phyloP scores from a whole-genome alignment of 116 monocot species.

The Cymodocea nodosa region DNA sequence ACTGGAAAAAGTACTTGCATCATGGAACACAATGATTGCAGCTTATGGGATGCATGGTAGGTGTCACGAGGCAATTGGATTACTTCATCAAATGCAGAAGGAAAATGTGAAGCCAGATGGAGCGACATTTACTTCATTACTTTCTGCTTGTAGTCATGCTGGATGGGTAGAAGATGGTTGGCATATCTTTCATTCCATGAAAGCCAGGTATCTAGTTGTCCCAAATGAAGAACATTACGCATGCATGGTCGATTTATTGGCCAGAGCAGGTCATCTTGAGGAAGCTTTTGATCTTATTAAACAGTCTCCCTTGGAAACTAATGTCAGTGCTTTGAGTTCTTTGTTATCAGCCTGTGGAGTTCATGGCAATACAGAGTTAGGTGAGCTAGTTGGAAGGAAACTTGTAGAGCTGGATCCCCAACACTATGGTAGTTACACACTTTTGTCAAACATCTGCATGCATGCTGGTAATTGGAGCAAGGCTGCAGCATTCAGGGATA shows the following conservation, averaged over 20 bases:
- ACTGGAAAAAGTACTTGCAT: slow-evolving; percentile 12
- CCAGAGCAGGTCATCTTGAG: slow-evolving; percentile 47
- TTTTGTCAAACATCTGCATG: slow-evolving; percentile 39
- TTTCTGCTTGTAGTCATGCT: slow-evolving; percentile 62
- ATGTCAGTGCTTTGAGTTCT: slow-evolving; percentile 25
- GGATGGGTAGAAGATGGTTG: slow-evolving; percentile 50
- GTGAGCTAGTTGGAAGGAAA: slow-evolving; percentile 35
- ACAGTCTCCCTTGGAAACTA: slow-evolving; percentile 19
- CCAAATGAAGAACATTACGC: slow-evolving; percentile 48
- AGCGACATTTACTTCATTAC: slow-evolving; percentile 37
- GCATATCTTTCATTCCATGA: slow-evolving; percentile 41
- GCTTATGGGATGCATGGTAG: slow-evolving; percentile 53
- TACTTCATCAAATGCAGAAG: slow-evolving; percentile 36
- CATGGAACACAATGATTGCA: slow-evolving; percentile 62
- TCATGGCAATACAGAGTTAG: slow-evolving; percentile 34
- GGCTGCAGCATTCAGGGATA: slow-evolving; percentile 31
- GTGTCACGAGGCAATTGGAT: slow-evolving; percentile 23
- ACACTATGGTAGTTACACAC: slow-evolving; percentile 25
- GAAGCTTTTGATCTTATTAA: slow-evolving; percentile 43
- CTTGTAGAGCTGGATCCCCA: slow-evolving; percentile 36
- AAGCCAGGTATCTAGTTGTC: slow-evolving; percentile 13
- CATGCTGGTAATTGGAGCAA: slow-evolving; percentile 38
- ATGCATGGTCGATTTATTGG: slow-evolving; percentile 62
- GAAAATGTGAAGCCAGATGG: slow-evolving; percentile 38
- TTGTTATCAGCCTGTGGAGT: slow-evolving; percentile 55